Percentiles rank a stretch among this genome's conserved stretches.
These are phyloP conservation scores for Penstemon barbatus DNA, from an alignment of 257 asterid genomes.

Conservation along the genomic window DNA sequence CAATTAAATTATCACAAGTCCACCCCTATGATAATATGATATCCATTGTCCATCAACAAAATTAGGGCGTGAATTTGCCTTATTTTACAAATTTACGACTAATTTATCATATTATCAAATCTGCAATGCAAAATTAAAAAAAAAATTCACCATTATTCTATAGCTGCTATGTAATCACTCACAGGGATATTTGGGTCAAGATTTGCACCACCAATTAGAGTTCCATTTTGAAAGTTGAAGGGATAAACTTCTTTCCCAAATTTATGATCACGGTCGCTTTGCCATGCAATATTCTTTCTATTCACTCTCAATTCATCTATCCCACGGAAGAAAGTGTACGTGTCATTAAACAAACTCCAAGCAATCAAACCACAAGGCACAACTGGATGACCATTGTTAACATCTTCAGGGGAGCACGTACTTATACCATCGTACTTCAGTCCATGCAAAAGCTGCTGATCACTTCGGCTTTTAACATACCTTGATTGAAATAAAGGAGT, in stretches of 20 bases:
- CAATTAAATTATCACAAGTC: too few species aligned
- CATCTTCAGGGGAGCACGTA: conserved; percentile 67
- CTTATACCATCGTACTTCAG: conserved; percentile 42
- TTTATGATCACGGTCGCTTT: conserved; percentile 79
- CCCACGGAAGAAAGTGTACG: conserved; percentile 62
- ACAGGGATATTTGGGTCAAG: conserved; percentile 67
- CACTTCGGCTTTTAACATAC: conserved; percentile 77
- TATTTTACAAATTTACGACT: too few species aligned
- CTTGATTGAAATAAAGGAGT: conserved; percentile 38
- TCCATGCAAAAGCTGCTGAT: conserved; percentile 63
- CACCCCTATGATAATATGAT: too few species aligned
- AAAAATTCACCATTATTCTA: too few species aligned
- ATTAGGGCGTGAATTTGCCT: too few species aligned
- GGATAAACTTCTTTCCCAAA: conserved; percentile 74
- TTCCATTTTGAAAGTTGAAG: conserved; percentile 70
- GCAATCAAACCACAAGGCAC: conserved; percentile 85
- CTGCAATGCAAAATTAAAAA: too few species aligned
- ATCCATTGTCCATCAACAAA: too few species aligned
- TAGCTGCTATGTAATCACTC: conserved; percentile 31
- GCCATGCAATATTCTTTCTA: conserved; percentile 72
- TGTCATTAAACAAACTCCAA: conserved; percentile 82
- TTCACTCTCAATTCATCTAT: conserved; percentile 49
- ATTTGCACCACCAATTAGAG: conserved; percentile 67
- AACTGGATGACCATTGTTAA: conserved; percentile 54
- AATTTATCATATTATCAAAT: too few species aligned